Evolutionary conservation across 176 grass and related monocot genomes (phyloP), one percentile per base, ranked within the genome.

Genomic region (Aegilops bicornis): DNA sequence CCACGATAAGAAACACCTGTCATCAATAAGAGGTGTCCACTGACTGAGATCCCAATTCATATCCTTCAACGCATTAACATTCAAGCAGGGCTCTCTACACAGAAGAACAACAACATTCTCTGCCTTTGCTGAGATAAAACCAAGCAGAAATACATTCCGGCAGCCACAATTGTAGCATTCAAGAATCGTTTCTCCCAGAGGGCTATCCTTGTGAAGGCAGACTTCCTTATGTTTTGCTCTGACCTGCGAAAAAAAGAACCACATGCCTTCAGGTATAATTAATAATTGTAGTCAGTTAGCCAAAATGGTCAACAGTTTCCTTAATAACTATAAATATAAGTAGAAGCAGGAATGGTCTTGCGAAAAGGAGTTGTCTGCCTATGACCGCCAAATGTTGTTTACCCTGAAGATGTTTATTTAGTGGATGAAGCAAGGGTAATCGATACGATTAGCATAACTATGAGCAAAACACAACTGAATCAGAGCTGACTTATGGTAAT

Each of bases 1-100:
- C 97, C 97, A 99, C 59, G 90, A 83, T 58, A 99, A 85, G 79
- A 99, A 99, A 82, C 97, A 99, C 24, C 97, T 92, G 69, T 99
- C 97, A 15, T 99, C 97, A 78, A 99, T 99, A 85, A 99, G 97
- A 79, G 97, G 97, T 64, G 92, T 97, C 97, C 97, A 99, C 75
- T 99, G 97, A 82, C 92, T 97, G 48, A 99, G 87, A 86, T 99
- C 97, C 97, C 97, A 99, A 79, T 97, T 97, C 97, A 97, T 99
- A 67, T 97, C 97, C 85, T 99, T 99, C 69, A 97, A 87, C 61
- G 94, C 97, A 89, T 99, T 97, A 69, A 99, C 97, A 89, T 84
- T 99, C 89, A 99, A 79, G 79, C 97, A 99, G n/a, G 97, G 97
- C 39, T 97, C 97, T 99, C 97, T 91, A 83, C 97, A 99, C 77